These are phyloP conservation scores for Myotisia sp. DNA, from an alignment of 2,329 filamentous ascomycete genomes.

Conservation along the genomic window DNA sequence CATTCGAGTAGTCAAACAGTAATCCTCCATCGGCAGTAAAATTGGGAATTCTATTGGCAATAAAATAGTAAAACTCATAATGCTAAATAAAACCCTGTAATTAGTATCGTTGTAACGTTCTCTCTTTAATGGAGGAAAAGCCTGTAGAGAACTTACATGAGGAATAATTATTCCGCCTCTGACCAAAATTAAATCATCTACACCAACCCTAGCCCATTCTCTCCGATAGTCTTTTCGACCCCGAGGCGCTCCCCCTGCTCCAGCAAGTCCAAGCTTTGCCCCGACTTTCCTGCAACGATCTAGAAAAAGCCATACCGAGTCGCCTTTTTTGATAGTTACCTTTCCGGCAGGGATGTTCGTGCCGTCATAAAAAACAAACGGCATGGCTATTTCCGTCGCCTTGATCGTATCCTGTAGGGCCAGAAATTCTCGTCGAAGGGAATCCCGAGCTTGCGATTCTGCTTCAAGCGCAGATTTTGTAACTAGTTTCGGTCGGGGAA, in stretches of 20 bases:
- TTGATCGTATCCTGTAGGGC: constrained; percentile 74
- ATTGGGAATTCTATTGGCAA: constrained; percentile 57
- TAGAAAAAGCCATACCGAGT: constrained; percentile 82
- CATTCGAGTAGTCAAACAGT: constrained; percentile 61
- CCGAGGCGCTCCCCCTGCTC: constrained; percentile 34
- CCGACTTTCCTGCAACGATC: constrained; percentile 85
- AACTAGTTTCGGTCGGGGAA: constrained; percentile 53
- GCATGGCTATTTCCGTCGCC: constrained; percentile 73
- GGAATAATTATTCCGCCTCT: constrained; percentile 82
- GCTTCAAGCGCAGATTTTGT: constrained; percentile 64
- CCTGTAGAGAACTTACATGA: constrained; percentile 50
- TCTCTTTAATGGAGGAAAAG: not conserved
- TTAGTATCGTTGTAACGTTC: not conserved
- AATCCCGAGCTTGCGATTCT: constrained; percentile 64
- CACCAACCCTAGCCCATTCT: constrained; percentile 84
- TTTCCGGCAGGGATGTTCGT: constrained; percentile 73
- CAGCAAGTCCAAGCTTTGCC: constrained; percentile 63
- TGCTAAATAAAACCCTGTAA: constrained; percentile 44
- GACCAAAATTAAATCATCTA: constrained; percentile 91
- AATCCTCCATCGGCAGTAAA: constrained; percentile 57
- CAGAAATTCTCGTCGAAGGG: constrained; percentile 65
- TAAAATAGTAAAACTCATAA: constrained; percentile 94
- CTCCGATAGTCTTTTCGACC: constrained; percentile 47
- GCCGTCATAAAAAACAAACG: constrained; percentile 95
- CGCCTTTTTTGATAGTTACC: constrained; percentile 82